phyloP scores from a whole-genome alignment of 2,329 filamentous ascomycete genomes.

The Aspergillus ochraceoroseus region DNA sequence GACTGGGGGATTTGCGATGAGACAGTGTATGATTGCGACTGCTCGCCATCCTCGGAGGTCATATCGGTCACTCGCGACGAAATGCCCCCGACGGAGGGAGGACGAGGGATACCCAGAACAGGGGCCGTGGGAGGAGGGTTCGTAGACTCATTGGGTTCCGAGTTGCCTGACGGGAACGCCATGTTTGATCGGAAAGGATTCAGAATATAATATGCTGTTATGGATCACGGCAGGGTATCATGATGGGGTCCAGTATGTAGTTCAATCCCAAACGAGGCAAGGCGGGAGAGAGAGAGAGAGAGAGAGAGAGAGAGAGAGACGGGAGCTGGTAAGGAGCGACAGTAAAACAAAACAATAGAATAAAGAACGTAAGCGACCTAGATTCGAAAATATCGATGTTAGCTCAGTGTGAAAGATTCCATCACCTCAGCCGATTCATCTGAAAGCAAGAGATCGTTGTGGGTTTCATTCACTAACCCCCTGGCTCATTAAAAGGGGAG shows the following conservation, averaged over 20 bases:
- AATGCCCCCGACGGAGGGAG: conserved; percentile 47
- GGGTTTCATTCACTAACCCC: too few relatives aligned
- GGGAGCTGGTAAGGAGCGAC: conserved; percentile 17
- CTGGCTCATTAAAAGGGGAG: conserved; percentile 7
- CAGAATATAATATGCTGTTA: conserved; percentile 13
- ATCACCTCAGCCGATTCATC: conserved; percentile 4
- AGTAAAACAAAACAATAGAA: conserved; percentile 10
- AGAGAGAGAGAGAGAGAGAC: too few relatives aligned
- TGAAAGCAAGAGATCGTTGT: too few relatives aligned
- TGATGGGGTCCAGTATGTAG: conserved; percentile 14
- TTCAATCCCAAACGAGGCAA: not conserved
- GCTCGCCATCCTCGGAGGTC: conserved; percentile 50
- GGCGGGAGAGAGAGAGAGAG: too few relatives aligned
- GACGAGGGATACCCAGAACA: conserved; percentile 51
- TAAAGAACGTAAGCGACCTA: conserved; percentile 23
- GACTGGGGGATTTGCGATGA: conserved; percentile 53
- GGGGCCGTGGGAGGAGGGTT: conserved; percentile 37
- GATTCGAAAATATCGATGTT: conserved; percentile 7
- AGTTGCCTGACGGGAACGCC: conserved; percentile 22
- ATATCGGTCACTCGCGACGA: conserved; percentile 68
- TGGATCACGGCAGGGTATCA: conserved; percentile 20
- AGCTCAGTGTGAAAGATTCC: conserved; percentile 9
- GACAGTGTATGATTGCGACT: conserved; percentile 37
- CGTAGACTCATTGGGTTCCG: conserved; percentile 42
- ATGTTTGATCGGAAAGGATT: conserved; percentile 17